Evolutionary conservation across 805 yeast species (phyloP).

Genomic region (Barnettozyma californica): DNA sequence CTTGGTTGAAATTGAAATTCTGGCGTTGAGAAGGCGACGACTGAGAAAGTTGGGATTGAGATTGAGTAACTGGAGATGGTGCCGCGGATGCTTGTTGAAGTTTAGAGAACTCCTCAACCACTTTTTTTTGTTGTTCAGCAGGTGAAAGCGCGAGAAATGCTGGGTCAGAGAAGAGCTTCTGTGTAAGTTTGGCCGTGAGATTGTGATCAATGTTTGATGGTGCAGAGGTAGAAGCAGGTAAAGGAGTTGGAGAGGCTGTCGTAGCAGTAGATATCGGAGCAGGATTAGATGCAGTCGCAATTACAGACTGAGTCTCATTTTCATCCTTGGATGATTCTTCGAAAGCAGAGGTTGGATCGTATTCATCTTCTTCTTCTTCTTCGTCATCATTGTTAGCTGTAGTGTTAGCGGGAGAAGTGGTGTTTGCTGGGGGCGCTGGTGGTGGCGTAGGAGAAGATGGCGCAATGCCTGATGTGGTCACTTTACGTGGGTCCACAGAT

Average conservation of each 20-base stretch:
- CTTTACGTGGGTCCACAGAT: neutral
- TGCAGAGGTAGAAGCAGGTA: conserved; percentile 20
- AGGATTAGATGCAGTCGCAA: conserved; percentile 3
- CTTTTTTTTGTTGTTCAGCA: conserved; percentile 28
- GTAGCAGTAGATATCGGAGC: conserved; percentile 1
- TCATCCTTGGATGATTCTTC: conserved; percentile 4
- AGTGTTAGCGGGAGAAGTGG: neutral
- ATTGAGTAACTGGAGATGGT: conserved; percentile 9
- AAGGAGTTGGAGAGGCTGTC: conserved; percentile 3
- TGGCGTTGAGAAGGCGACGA: neutral
- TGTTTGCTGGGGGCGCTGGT: no score
- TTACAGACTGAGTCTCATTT: neutral
- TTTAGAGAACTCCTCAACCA: conserved; percentile 31
- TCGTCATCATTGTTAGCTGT: neutral
- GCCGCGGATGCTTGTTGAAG: conserved; percentile 10
- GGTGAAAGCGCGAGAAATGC: conserved; percentile 31
- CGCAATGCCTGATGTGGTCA: neutral
- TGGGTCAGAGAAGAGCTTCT: conserved; percentile 29
- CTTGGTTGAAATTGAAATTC: neutral
- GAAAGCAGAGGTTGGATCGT: conserved; percentile 13
- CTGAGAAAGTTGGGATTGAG: neutral
- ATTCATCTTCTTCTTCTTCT: conserved; percentile 7
- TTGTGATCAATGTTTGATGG: conserved; percentile 6
- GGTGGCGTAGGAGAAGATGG: neutral
- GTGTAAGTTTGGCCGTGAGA: conserved; percentile 10